Evolutionary conservation across 2,329 filamentous ascomycete genomes (phyloP).

Genomic region (Sporothrix pseudoabietina): DNA sequence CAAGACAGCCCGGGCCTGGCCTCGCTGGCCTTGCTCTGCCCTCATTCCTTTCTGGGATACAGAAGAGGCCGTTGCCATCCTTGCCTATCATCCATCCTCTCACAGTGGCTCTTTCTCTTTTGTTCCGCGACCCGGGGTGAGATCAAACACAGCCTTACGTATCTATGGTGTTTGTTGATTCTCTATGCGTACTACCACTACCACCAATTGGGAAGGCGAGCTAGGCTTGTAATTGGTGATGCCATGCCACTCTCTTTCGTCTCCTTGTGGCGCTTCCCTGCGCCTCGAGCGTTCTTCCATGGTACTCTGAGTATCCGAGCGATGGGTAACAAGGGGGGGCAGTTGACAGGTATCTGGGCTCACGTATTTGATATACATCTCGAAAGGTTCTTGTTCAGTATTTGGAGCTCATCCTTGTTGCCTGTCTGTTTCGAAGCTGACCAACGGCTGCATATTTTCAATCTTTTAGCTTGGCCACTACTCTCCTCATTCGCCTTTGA

Average conservation of each 20-base stretch:
- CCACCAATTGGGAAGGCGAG: background rate
- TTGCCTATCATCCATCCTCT: background rate
- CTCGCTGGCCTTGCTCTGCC: background rate
- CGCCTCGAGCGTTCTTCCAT: background rate
- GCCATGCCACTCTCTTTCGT: background rate
- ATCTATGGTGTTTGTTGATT: background rate
- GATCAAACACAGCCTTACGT: conserved; percentile 20
- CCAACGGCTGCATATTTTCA: background rate
- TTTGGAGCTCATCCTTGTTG: background rate
- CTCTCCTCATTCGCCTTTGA: background rate
- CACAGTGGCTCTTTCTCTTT: background rate
- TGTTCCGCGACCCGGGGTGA: conserved; percentile 15
- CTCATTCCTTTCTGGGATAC: background rate
- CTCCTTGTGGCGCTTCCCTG: background rate
- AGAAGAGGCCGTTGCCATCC: background rate
- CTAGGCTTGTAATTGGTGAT: background rate
- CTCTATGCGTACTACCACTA: background rate
- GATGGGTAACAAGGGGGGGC: too few species aligned
- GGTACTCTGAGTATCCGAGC: background rate
- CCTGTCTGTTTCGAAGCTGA: background rate
- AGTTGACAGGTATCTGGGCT: background rate
- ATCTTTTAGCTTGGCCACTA: background rate
- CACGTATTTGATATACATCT: background rate
- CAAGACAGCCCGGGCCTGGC: background rate
- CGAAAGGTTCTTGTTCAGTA: background rate